Evolutionary conservation across 208 protist genomes (phyloP).

Genomic region (Acanthamoeba triangularis): DNA sequence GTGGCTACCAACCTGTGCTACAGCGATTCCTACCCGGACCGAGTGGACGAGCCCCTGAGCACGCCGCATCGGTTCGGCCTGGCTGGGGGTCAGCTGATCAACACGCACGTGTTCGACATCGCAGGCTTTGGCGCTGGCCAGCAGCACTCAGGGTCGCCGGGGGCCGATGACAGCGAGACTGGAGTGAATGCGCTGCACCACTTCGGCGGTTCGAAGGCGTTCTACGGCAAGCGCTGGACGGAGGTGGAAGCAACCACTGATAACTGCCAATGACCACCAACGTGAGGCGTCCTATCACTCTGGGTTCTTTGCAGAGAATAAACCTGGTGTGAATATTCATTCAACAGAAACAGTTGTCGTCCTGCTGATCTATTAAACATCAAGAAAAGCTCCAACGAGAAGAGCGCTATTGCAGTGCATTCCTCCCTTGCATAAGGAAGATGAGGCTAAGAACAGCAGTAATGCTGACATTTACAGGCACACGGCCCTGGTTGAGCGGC

Average conservation of each 20-base stretch:
- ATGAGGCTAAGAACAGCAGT: too few species aligned
- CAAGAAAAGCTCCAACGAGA: too few species aligned
- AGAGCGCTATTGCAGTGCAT: too few species aligned
- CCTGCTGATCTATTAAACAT: too few species aligned
- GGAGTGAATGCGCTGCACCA: neutral
- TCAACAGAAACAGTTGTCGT: too few species aligned
- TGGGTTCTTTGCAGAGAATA: too few species aligned
- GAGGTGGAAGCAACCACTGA: neutral
- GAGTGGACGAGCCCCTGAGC: neutral
- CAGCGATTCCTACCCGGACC: neutral
- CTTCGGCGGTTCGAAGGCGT: neutral
- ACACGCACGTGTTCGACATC: neutral
- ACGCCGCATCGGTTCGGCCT: neutral
- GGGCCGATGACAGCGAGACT: neutral
- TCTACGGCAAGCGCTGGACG: neutral
- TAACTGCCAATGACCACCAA: too few species aligned
- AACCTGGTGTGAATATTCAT: too few species aligned
- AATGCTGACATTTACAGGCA: too few species aligned
- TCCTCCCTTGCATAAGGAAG: too few species aligned
- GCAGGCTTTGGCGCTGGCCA: neutral
- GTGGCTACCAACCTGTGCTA: neutral
- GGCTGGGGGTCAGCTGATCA: neutral
- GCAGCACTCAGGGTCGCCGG: neutral
- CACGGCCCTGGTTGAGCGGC: too few species aligned
- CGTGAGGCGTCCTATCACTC: too few species aligned